Conservation (phyloP, 179 eudicot species). For the Silene noctiflora region DNA sequence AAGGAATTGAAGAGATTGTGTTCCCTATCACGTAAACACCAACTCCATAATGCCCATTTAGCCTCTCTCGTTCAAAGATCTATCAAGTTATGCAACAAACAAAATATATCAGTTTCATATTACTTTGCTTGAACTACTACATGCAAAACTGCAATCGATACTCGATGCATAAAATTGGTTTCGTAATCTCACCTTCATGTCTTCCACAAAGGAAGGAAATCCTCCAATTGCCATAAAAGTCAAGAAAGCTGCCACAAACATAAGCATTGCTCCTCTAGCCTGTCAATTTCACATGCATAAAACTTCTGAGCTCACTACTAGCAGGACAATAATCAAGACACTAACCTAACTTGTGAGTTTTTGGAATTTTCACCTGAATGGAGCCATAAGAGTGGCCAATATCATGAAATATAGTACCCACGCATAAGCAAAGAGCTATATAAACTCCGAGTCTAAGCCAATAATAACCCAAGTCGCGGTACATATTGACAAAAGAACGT, state of each 20-base stretch:
- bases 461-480: constrained; percentile 76
- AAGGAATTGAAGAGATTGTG: constrained; percentile 56
- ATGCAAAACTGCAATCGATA: not conserved
- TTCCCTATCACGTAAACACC: constrained; percentile 53
- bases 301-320: constrained; percentile 7
- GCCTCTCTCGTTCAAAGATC: constrained; percentile 59
- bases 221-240: constrained; percentile 76
- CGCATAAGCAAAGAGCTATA: constrained; percentile 48
- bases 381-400: constrained; percentile 51
- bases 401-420: constrained; percentile 57
- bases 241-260: constrained; percentile 56
- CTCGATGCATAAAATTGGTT: not conserved
- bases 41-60: constrained; percentile 62
- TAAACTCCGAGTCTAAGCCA: constrained; percentile 72
- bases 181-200: constrained; percentile 51
- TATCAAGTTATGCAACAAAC: constrained; percentile 11
- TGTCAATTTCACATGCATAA: constrained; percentile 17
- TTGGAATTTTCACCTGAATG: constrained; percentile 43
- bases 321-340: too few relatives aligned
- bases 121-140: too few relatives aligned
- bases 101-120: not conserved
- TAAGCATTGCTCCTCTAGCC: constrained; percentile 68
- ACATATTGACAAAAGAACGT: constrained; percentile 76
- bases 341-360: not conserved
- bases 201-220: constrained; percentile 77